Conservation (phyloP, 2,329 filamentous ascomycete genomes). For the Furcasterigmium furcatum region DNA sequence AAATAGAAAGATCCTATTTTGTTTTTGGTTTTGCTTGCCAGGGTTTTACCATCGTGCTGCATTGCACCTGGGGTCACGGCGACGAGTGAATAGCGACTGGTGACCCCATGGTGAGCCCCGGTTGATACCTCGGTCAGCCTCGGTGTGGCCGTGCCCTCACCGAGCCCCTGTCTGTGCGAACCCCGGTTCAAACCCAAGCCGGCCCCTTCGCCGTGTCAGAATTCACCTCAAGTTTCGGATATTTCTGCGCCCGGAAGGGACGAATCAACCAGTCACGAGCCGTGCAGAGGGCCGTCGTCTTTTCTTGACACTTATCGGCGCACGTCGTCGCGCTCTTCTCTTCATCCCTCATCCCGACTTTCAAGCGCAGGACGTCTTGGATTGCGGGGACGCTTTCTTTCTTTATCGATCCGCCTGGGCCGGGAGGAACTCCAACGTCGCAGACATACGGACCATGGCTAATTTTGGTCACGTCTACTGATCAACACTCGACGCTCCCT, state of each 20-base stretch:
- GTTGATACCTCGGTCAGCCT: background rate
- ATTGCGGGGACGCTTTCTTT: background rate
- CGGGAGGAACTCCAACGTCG: too few species aligned
- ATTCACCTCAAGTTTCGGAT: constrained; percentile 1
- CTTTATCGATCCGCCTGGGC: background rate
- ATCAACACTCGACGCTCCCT: too few species aligned
- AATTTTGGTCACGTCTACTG: background rate
- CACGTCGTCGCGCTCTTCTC: background rate
- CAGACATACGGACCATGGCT: too few species aligned
- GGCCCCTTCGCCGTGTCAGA: background rate
- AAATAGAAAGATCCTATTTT: too few species aligned
- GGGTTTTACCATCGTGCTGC: too few species aligned
- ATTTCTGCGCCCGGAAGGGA: background rate
- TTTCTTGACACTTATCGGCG: constrained; percentile 1
- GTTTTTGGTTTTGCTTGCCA: too few species aligned
- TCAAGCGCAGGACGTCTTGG: constrained; percentile 1
- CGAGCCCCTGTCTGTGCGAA: constrained; percentile 1
- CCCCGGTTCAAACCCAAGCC: background rate
- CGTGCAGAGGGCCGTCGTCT: background rate
- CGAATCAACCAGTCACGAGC: too few species aligned
- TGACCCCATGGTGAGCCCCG: too few species aligned
- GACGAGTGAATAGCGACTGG: too few species aligned
- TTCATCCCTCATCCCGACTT: constrained; percentile 1
- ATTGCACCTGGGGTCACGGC: too few species aligned
- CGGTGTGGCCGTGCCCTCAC: too few species aligned